Conservation (phyloP, 805 yeast species). For the Starmerella asiatica region DNA sequence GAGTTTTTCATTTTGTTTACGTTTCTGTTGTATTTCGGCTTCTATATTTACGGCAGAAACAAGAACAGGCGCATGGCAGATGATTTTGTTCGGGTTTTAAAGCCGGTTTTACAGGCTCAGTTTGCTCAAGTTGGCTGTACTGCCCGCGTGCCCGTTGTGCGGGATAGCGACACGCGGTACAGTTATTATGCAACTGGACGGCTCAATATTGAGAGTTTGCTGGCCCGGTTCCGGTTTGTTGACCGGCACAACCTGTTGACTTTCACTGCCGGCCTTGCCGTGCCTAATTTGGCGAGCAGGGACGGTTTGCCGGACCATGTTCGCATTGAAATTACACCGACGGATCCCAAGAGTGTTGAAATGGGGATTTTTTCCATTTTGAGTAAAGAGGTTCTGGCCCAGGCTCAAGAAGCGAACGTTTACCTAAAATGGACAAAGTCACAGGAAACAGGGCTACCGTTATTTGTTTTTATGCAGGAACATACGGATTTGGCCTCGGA, state of each 20-base stretch:
- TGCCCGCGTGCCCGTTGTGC: constrained; percentile 32
- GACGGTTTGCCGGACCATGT: constrained; percentile 42
- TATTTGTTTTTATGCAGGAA: constrained; percentile 83
- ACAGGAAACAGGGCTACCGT: constrained; percentile 52
- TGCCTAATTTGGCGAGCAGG: constrained; percentile 42
- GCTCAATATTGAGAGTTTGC: constrained; percentile 51
- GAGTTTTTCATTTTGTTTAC: constrained; percentile 47
- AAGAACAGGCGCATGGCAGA: constrained; percentile 46
- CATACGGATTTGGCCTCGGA: constrained; percentile 64
- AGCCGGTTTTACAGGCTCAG: constrained; percentile 45
- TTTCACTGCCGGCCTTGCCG: constrained; percentile 47
- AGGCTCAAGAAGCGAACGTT: constrained; percentile 61
- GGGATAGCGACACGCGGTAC: constrained; percentile 51
- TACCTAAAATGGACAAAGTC: constrained; percentile 76
- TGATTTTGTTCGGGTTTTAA: constrained; percentile 37
- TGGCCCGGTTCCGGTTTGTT: constrained; percentile 47
- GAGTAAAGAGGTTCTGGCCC: constrained; percentile 70
- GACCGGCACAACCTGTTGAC: constrained; percentile 71
- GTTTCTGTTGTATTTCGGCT: constrained; percentile 35
- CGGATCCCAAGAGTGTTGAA: constrained; percentile 36
- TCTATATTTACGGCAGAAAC: constrained; percentile 46
- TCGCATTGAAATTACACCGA: constrained; percentile 46
- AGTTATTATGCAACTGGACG: constrained; percentile 81
- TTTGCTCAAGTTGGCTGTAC: constrained; percentile 61
- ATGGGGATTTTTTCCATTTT: constrained; percentile 74